Evolutionary conservation across 306 rosid species (phyloP), one percentile per base, ranked within the genome.

Genomic region (Mimosa pudica): DNA sequence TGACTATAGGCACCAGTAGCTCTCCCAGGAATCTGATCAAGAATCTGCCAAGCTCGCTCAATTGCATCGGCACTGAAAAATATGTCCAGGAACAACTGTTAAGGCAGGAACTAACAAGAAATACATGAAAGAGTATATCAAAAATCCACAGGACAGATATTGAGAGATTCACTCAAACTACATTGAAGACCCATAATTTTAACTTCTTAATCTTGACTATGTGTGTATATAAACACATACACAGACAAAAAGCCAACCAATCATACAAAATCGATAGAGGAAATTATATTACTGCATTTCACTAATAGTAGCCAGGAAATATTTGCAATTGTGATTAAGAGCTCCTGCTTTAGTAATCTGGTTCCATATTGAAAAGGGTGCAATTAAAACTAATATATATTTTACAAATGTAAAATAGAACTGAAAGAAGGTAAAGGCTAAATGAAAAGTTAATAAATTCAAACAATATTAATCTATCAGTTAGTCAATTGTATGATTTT

Each of bases 1-100:
- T 90, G 94, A 77, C 94, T 90, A 76, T 90, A 90, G 79, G 94
- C 94, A 72, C 94, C 94, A 62, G 90, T 86, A 55, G 92, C 92
- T 80, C 94, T 85, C 81, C 92, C 94, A 44, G 94, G 92, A 74
- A 90, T 90, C 80, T 90, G 92, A 80, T 90, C 94, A 46, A 90
- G 89, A 83, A 90, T 73, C 70, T 80, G 64, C 94, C 94, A 90
- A 69, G 92, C 90, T 78, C 89, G 86, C 80, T 85, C 86, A 35
- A 90, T 85, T 11, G 94, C 75, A 80, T 90, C 94, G 13, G 70
- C 55, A 65, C 48, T 66, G 42, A 2, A 80, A 85, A 80, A 85
- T 6, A 24, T 11, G 74, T 73, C 71, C 74, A 41, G 20, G 72
- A 45, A 71, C 24, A 84, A 35, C 58, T 24, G 70, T 35, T 52